A percentile compares a stretch with the other conserved stretches of the same genome.
Conservation (phyloP, 805 yeast genomes). For the Candida nonsorbophila region DNA sequence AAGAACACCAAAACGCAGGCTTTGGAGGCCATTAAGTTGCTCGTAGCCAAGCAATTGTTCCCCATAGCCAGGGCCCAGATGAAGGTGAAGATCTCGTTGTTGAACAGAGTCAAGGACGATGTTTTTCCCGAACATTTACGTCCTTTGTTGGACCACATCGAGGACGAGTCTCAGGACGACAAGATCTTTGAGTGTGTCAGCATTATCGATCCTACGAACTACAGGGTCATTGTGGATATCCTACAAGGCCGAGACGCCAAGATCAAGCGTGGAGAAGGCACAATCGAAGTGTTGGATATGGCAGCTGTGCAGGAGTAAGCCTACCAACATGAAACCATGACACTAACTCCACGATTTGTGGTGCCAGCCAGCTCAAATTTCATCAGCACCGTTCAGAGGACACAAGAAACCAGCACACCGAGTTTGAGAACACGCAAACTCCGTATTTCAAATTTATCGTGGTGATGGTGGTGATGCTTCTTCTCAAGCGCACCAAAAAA, state of each 20-base stretch:
- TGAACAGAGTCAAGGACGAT: conserved; percentile 46
- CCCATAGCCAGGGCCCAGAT: conserved; percentile 94
- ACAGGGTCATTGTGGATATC: conserved; percentile 62
- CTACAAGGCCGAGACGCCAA: conserved; percentile 44
- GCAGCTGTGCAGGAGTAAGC: conserved; percentile 63
- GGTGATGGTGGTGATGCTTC: background rate
- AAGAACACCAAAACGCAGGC: conserved; percentile 86
- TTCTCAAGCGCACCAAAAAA: conserved; percentile 1
- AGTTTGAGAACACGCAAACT: background rate
- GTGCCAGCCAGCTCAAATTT: conserved; percentile 1
- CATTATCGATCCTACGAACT: conserved; percentile 81
- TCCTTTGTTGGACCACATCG: conserved; percentile 31
- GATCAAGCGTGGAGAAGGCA: conserved; percentile 51
- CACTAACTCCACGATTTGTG: no score
- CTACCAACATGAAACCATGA: no score
- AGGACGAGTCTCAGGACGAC: conserved; percentile 47
- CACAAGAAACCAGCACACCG: background rate
- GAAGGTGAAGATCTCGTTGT: conserved; percentile 68
- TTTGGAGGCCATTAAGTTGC: conserved; percentile 77
- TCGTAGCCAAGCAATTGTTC: conserved; percentile 74
- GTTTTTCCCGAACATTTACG: conserved; percentile 26
- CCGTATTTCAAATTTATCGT: background rate
- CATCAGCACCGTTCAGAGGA: background rate
- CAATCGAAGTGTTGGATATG: conserved; percentile 81
- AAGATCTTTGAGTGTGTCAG: conserved; percentile 43